These are phyloP conservation scores for Cutaneotrichosporon sp. DNA, from an alignment of 1,284 basidiomycete species.

Conservation along the genomic window DNA sequence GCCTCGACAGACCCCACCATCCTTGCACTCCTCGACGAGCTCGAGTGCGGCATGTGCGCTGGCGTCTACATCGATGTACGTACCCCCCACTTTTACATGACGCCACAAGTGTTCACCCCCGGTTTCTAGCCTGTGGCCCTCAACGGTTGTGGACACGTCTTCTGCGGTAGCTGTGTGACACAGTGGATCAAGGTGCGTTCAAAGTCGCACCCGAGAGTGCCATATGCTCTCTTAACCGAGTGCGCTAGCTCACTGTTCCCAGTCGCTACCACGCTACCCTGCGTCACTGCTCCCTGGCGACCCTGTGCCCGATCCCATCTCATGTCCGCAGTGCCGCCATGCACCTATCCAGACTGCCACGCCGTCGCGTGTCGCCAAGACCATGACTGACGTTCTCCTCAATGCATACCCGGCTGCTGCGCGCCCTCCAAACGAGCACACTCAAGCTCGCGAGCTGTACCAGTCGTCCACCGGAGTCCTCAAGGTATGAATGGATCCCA, in stretches of 20 bases:
- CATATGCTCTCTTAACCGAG: too few relatives aligned
- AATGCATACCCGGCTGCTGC: constrained; percentile 11
- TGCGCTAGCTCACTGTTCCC: not conserved
- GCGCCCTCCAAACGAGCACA: constrained; percentile 16
- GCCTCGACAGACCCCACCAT: constrained; percentile 1
- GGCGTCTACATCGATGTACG: constrained; percentile 23
- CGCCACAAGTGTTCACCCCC: not conserved
- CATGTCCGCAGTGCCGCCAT: constrained; percentile 23
- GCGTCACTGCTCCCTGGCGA: constrained; percentile 66
- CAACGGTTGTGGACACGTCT: constrained; percentile 25
- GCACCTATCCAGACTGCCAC: constrained; percentile 18
- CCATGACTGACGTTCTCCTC: constrained; percentile 20
- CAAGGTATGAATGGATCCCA: constrained; percentile 8
- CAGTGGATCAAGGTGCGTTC: constrained; percentile 22
- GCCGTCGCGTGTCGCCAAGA: constrained; percentile 17
- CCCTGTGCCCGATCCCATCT: constrained; percentile 59
- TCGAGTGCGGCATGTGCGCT: constrained; percentile 25
- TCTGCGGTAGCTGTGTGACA: constrained; percentile 22
- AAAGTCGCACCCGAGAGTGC: not conserved
- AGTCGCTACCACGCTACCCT: constrained; percentile 61
- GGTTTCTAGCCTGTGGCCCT: constrained; percentile 19
- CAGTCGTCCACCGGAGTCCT: constrained; percentile 6
- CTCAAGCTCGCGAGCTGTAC: constrained; percentile 17
- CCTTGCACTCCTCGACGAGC: constrained; percentile 17
- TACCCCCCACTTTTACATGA: not conserved